These are phyloP conservation scores for Flammula alnicola DNA, from an alignment of 1,284 basidiomycete species.

Conservation along the genomic window DNA sequence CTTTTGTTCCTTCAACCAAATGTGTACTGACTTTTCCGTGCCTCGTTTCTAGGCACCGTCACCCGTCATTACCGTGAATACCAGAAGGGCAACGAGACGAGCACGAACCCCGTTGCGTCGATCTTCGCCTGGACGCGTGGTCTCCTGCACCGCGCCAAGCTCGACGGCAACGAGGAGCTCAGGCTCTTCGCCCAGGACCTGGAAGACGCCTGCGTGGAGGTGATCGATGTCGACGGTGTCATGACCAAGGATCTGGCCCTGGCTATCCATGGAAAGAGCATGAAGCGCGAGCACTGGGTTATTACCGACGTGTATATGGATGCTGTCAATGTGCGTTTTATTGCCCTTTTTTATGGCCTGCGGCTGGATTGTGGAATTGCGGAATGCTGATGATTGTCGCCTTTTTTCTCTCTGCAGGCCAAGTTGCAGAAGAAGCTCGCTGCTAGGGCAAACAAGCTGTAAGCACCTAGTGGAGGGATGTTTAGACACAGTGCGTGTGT, in stretches of 20 bases:
- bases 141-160: conserved; percentile 90
- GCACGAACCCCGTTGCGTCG: conserved; percentile 97
- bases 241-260: conserved; percentile 99
- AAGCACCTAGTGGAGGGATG: conserved; percentile 4
- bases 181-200: conserved; percentile 80
- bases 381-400: conserved; percentile 14
- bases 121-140: conserved; percentile 99
- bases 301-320: conserved; percentile 92
- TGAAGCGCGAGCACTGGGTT: conserved; percentile 94
- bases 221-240: conserved; percentile 87
- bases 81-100: conserved; percentile 95
- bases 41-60: conserved; percentile 61
- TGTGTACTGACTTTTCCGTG: not conserved
- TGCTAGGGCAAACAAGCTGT: conserved; percentile 17
- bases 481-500: no score
- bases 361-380: no score
- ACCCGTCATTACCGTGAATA: conserved; percentile 97
- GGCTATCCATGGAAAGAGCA: conserved; percentile 90
- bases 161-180: conserved; percentile 85
- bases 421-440: conserved; percentile 59
- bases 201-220: conserved; percentile 89
- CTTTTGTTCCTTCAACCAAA: no score
- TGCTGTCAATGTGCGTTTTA: conserved; percentile 70
- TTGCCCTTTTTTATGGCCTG: not conserved
- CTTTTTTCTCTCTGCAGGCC: conserved; percentile 37